Base-by-base conservation (phyloP, 1,284 basidiomycete species). In the Erythrobasidium hasegawianum region DNA sequence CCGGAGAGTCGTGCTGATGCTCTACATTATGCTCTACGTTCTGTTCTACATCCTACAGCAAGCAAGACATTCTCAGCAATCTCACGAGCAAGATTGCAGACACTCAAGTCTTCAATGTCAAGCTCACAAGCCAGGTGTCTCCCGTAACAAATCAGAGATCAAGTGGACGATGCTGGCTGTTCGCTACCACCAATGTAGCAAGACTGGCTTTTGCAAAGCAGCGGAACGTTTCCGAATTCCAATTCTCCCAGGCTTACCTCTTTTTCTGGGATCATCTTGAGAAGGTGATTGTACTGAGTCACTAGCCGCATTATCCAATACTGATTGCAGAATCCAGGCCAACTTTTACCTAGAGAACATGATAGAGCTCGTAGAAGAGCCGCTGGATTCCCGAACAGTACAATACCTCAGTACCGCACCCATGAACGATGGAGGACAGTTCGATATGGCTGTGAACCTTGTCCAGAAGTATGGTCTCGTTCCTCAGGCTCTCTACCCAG, bases 251-350 rank as follows among this genome's bases (percentile, higher is more conserved):
- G 86, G 85, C 85, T 3, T 95, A 95, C 78, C 81, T 93, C 18
- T 93, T 90, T 82, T 93, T 95, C 82, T 94, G 87, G 81, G 91
- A 95, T 79, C 94, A 94, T 79, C 83, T 96, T 57, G 93, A 96
- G 81, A 96, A 96, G 79, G 47, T 64, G 10, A 40, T 52, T 29
- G n/a, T n/a, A n/a, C n/a, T n/a, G n/a, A n/a, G n/a, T n/a, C n/a
- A n/a, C n/a, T n/a, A n/a, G n/a, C n/a, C n/a, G n/a, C n/a, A n/a
- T n/a, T n/a, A n/a, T n/a, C n/a, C n/a, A n/a, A n/a, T n/a, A n/a
- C n/a, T n/a, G n/a, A n/a, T n/a, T n/a, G n/a, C n/a, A n/a, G n/a
- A n/a, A n/a, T n/a, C n/a, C 33, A 69, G 64, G 83, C 87, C 60
- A 97, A 97, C 81, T 94, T 89, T 79, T 96, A 89, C 78, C 85